Conservation (phyloP, 2,329 filamentous ascomycete species). For the Coniella vitis region DNA sequence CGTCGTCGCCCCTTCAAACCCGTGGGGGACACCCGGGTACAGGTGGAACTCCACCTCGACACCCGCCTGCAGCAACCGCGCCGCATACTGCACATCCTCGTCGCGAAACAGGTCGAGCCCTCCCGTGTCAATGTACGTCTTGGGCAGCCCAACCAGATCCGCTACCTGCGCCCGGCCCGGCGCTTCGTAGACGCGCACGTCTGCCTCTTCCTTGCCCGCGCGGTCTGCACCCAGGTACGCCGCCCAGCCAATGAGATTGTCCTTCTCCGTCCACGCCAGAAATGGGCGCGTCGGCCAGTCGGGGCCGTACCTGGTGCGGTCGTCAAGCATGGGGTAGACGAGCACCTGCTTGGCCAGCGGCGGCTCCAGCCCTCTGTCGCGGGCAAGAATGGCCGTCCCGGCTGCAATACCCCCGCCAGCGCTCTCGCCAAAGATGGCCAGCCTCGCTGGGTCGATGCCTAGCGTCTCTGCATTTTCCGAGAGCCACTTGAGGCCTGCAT, state of each 20-base stretch:
- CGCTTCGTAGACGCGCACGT: slow-evolving; percentile 19
- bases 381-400: slow-evolving; percentile 30
- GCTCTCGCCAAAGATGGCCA: slow-evolving; percentile 5
- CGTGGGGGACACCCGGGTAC: slow-evolving; percentile 34
- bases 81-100: slow-evolving; percentile 27
- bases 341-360: slow-evolving; percentile 23
- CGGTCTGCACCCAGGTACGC: slow-evolving; percentile 5
- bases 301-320: slow-evolving; percentile 13
- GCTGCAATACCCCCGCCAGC: slow-evolving; percentile 7
- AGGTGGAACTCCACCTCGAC: slow-evolving; percentile 33
- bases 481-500: slow-evolving; percentile 21
- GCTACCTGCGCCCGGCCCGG: slow-evolving; percentile 18
- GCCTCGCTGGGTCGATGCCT: background rate
- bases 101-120: slow-evolving; percentile 31
- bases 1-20: slow-evolving; percentile 23
- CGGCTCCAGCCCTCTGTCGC: slow-evolving; percentile 17
- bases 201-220: background rate
- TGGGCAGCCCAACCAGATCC: slow-evolving; percentile 25
- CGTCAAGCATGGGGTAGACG: slow-evolving; percentile 24
- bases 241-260: slow-evolving; percentile 3
- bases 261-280: background rate
- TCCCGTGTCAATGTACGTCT: slow-evolving; percentile 33
- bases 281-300: slow-evolving; percentile 1
- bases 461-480: slow-evolving; percentile 20
- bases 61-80: slow-evolving; percentile 25